phyloP scores from a whole-genome alignment of 2,329 filamentous ascomycete genomes.

The Arthrobotrys sinensis region DNA sequence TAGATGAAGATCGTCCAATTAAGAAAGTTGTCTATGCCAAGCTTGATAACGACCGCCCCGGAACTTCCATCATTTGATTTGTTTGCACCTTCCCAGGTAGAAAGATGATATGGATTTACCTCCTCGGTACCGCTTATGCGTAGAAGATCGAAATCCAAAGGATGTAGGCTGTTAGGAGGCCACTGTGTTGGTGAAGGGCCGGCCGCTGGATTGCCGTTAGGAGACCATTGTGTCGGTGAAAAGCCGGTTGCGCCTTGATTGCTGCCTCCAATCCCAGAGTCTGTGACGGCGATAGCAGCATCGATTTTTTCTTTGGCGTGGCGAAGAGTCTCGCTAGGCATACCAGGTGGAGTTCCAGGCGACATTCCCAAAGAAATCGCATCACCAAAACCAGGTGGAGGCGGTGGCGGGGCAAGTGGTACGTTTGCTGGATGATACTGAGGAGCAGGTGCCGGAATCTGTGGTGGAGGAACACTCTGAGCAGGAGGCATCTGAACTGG shows the following conservation, averaged over 20 bases:
- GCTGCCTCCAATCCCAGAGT: no score
- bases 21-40: slow-evolving; percentile 25
- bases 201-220: no score
- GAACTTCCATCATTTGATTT: neutral
- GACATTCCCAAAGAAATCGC: neutral
- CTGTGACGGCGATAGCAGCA: neutral
- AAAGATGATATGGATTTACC: neutral
- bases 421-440: neutral
- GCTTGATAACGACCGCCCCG: neutral
- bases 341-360: neutral
- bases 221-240: no score
- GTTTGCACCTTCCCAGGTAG: neutral
- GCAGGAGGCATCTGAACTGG: no score
- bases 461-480: no score
- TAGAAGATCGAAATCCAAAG: neutral
- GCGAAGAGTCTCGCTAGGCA: neutral
- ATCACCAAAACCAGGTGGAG: neutral
- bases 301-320: neutral
- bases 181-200: no score
- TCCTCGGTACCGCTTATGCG: neutral
- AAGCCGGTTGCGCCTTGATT: neutral
- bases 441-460: neutral
- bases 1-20: slow-evolving; percentile 35
- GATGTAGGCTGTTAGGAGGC: neutral
- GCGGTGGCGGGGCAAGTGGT: neutral